These are phyloP conservation scores for Plasmodium vivax DNA, from an alignment of 169 alveolate species.

Conservation along the genomic window DNA sequence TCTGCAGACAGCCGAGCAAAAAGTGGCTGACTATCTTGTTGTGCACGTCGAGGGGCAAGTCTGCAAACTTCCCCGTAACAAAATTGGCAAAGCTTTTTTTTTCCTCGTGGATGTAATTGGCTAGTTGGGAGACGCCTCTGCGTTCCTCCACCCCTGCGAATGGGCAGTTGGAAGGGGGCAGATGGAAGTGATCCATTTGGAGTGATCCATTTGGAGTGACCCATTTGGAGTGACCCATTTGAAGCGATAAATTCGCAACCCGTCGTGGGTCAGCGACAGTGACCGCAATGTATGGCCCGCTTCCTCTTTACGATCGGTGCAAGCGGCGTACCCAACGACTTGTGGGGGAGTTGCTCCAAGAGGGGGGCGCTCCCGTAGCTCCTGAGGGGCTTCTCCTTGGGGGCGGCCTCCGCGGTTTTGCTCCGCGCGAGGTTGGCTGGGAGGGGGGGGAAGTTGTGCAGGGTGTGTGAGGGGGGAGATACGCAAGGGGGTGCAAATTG, in stretches of 20 bases:
- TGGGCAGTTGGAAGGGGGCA: background rate
- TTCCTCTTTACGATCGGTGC: background rate
- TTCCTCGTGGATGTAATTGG: conserved; percentile 49
- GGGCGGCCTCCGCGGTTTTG: background rate
- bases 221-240: background rate
- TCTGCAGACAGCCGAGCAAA: conserved; percentile 41
- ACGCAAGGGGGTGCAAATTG: background rate
- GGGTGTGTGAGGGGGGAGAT: background rate
- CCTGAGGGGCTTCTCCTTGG: conserved; percentile 4
- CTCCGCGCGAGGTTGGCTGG: background rate
- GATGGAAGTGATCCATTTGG: too few species aligned
- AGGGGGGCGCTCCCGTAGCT: background rate
- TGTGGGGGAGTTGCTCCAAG: conserved; percentile 11
- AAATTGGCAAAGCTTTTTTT: conserved; percentile 36
- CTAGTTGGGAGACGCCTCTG: background rate
- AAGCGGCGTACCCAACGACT: conserved; percentile 5
- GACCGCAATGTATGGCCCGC: background rate
- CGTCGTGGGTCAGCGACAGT: background rate
- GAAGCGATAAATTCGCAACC: background rate
- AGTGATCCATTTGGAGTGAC: too few species aligned
- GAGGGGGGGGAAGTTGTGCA: background rate
- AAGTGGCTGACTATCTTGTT: conserved; percentile 37
- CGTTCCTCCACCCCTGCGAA: conserved; percentile 30
- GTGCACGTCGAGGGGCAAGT: conserved; percentile 28
- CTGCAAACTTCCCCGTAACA: conserved; percentile 22